Conservation (phyloP, 768 basidiomycete species). For the Terana coerulea region DNA sequence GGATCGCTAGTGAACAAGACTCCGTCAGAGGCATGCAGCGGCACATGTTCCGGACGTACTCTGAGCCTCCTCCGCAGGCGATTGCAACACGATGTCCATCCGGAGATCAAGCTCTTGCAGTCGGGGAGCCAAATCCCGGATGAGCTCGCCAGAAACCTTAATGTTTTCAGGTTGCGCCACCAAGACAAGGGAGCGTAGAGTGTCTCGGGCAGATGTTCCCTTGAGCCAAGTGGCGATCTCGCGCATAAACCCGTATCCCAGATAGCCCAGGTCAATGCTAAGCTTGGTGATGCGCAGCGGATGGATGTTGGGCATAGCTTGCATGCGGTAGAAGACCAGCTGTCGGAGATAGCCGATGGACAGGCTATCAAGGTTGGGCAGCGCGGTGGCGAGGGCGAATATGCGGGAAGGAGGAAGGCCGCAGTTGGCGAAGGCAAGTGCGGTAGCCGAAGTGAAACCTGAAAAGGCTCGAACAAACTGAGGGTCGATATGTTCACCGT, state of each 20-base stretch:
- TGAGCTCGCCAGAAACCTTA: not conserved
- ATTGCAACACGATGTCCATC: not conserved
- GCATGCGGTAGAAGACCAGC: not conserved
- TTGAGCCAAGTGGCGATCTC: not conserved
- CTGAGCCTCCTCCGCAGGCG: not conserved
- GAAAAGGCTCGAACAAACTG: not conserved
- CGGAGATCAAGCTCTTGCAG: not conserved
- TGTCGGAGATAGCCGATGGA: not conserved
- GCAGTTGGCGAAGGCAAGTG: not conserved
- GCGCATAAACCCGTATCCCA: not conserved
- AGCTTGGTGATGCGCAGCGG: not conserved
- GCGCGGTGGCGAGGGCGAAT: not conserved
- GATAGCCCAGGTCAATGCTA: not conserved
- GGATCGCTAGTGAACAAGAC: not conserved
- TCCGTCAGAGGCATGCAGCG: not conserved
- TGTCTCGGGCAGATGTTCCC: not conserved
- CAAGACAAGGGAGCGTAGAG: not conserved
- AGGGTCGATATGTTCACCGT: not conserved
- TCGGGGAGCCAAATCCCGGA: not conserved
- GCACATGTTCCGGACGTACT: not conserved
- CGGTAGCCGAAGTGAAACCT: not conserved
- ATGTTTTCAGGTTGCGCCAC: not conserved
- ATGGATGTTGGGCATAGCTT: not conserved
- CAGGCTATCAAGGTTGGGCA: slow-evolving; percentile 3
- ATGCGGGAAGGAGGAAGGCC: not conserved